Evolutionary conservation across 805 yeast species (phyloP), one percentile per base, ranked within the genome.

Genomic region (Ogataea sp.): DNA sequence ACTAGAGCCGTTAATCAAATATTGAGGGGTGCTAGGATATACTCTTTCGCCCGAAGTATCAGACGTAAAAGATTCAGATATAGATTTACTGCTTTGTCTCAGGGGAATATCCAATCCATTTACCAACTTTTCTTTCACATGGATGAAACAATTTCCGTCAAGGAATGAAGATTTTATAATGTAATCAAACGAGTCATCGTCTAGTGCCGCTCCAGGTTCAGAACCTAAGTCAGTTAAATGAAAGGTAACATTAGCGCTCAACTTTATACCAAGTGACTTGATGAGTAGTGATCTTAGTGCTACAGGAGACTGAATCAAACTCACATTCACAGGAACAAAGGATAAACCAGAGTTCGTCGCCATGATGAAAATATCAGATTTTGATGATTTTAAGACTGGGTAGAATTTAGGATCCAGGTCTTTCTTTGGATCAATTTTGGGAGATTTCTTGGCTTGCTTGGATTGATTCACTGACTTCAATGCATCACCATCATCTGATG

Each of bases 201-300:
- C 71, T 16, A 83, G 48, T 0, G 77, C 65, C 5, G 63, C 71
- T 23, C 88, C 90, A 23, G 71, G 68, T 14, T 68, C 67, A 36
- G 78, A 64, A 17, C 78, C 76, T 54, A 78, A 75, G 38, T 86
- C 95, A 0, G 95, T 82, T 44, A 86, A 56, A 46, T 80, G 82
- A 32, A 77, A 65, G 2, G 70, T 53, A 14, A 63, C 51, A 5
- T 67, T 66, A 3, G 58, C 50, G 9, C 57, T 52, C 0, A 68
- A 54, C 20, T 37, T 47, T 17, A 67, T 41, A 13, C 53, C 64
- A 15, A 78, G 49, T 2, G 61, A 55, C 1, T 61, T 53, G 0
- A 68, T 53, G 15, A 79, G 45, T 10, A 52, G 49, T 2, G 52
- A 54, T 44, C 73, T 78, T 24, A 75, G 61, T 1, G 59, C 62